Percentiles rank a stretch among this genome's conserved stretches.
Conservation (phyloP, 768 basidiomycete genomes). For the Nidula microcarpa region DNA sequence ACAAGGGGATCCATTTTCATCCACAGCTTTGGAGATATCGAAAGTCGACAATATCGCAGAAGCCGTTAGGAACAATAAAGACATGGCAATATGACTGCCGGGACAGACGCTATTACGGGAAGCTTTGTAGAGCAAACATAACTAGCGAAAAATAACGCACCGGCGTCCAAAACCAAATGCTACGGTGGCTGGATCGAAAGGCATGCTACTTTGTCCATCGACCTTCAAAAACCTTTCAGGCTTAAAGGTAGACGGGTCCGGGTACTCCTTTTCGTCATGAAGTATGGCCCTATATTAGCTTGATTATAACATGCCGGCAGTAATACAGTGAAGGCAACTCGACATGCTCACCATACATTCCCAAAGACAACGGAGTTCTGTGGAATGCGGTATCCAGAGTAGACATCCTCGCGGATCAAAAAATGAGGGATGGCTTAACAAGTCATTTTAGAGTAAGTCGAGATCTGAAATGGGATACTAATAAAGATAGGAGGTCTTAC, state of each 20-base stretch:
- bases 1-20: conserved; percentile 17
- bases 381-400: conserved; percentile 24
- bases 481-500: not conserved
- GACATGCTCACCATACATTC: conserved; percentile 24
- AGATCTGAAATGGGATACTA: not conserved
- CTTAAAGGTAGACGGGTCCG: conserved; percentile 35
- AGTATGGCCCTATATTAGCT: conserved; percentile 30
- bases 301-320: not conserved
- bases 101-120: conserved; percentile 12
- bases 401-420: conserved; percentile 22
- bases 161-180: conserved; percentile 25
- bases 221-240: conserved; percentile 34
- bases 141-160: not conserved
- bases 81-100: conserved; percentile 22
- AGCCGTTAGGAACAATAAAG: conserved; percentile 20
- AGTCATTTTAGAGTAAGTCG: no score
- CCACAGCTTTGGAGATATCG: conserved; percentile 18
- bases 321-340: not conserved
- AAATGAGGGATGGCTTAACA: conserved; percentile 21
- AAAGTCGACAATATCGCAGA: conserved; percentile 26
- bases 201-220: conserved; percentile 9
- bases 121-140: no score
- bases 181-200: conserved; percentile 11
- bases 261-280: conserved; percentile 32
- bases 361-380: conserved; percentile 25